phyloP scores from a whole-genome alignment of 129 eudicot genomes.

The Helichrysum umbraculigerum region DNA sequence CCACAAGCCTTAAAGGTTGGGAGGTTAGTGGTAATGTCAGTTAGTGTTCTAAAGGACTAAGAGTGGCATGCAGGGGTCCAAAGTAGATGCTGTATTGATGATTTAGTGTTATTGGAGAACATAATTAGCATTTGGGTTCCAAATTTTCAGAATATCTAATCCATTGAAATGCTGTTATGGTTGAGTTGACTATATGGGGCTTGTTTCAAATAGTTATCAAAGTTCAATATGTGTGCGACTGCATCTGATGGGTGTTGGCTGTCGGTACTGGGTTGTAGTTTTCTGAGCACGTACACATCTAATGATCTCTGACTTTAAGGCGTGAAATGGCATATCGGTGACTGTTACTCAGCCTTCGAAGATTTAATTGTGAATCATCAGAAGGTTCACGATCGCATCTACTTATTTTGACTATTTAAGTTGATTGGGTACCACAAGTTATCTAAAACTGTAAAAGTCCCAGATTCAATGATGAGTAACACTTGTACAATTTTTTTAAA shows the following conservation, averaged over 20 bases:
- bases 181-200: conserved; percentile 22
- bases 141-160: background rate
- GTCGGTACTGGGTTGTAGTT: conserved; percentile 5
- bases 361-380: conserved; percentile 5
- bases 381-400: conserved; percentile 9
- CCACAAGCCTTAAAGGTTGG: conserved; percentile 9
- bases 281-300: background rate
- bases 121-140: background rate
- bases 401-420: conserved; percentile 1
- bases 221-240: background rate
- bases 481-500: background rate
- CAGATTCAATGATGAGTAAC: conserved; percentile 3
- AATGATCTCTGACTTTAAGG: conserved; percentile 9
- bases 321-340: background rate
- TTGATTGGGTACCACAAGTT: conserved; percentile 23
- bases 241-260: conserved; percentile 15
- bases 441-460: conserved; percentile 1
- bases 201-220: conserved; percentile 7
- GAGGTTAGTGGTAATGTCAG: background rate
- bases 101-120: conserved; percentile 13
- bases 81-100: background rate
- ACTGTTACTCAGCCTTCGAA: conserved; percentile 13
- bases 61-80: conserved; percentile 11
- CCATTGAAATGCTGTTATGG: background rate
- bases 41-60: conserved; percentile 5